Conservation (phyloP, 78 protist species). For the Emiliania huxleyi region DNA sequence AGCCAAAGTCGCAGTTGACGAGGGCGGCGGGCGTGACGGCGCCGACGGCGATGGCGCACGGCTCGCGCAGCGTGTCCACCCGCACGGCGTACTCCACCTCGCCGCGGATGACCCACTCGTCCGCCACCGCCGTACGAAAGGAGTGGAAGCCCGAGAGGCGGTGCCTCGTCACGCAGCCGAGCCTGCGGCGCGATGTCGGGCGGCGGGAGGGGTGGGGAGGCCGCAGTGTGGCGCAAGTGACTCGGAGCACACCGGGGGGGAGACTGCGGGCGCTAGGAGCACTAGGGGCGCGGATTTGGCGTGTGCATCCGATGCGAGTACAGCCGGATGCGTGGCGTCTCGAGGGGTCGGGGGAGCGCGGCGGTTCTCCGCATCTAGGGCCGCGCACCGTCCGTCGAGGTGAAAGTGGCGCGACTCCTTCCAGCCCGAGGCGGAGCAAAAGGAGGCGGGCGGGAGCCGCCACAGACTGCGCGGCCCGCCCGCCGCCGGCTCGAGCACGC, state of each 20-base stretch:
- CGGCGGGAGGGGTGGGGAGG: too few species aligned
- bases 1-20: neutral
- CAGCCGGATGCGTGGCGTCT: too few species aligned
- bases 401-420: neutral
- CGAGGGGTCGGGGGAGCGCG: too few species aligned
- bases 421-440: neutral
- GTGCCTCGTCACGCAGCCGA: neutral
- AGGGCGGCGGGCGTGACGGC: neutral
- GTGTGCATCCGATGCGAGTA: too few species aligned
- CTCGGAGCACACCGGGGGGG: too few species aligned
- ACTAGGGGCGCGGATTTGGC: too few species aligned
- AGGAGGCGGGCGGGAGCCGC: neutral
- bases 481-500: neutral
- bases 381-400: too few species aligned
- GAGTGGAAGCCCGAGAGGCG: neutral
- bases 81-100: neutral
- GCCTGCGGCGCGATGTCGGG: neutral
- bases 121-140: neutral
- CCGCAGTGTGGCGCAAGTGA: too few species aligned
- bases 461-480: neutral
- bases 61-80: neutral
- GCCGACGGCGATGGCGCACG: neutral
- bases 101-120: neutral
- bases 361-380: too few species aligned
- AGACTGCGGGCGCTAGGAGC: too few species aligned